Evolutionary conservation across 2,329 filamentous ascomycete genomes (phyloP), one percentile per base, ranked within the genome.

Genomic region (Acarospora socialis): DNA sequence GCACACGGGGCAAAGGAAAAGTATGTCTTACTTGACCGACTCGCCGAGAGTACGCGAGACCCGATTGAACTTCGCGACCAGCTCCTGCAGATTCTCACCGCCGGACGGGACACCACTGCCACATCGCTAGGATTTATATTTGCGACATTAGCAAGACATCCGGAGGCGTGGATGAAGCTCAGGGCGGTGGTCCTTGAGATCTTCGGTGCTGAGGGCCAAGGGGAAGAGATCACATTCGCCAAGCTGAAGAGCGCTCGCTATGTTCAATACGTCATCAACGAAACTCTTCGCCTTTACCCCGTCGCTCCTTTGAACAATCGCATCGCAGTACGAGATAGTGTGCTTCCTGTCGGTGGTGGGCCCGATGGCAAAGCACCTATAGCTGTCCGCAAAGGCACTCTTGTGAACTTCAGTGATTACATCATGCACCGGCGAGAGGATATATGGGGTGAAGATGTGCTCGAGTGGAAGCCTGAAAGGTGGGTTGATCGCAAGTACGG

Each of bases 371-470:
- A 56, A 2, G 56, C 64, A 25, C 79, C 78, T 0, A 48, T 87
- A 2, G 70, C 73, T 36, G 56, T 83, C 6, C 66, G 69, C 36
- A 77, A 80, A 51, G 71, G 76, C 46, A 73, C 73, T 1, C 54
- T 66, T 4, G 60, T 90, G 38, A 61, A 57, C 27, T 90, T 83
- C 60, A 73, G 65, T 28, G 65, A 77, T 0, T 66, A 82, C 33
- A 55, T 70, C 4, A 80, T 87, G 77, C 81, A 90, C 48, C 73
- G 81, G 2, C 70, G 78, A 9, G 52, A 50, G 22, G 63, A 68
- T 20, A 47, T 60, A 33, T 68, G 55, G 48, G 63, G 62, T 2
- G 31, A 45, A 0, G 63, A 67, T 28, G 60, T 60, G 1, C 52
- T 60, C 0, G 49, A 51, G 3, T 57, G 56, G 43, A 37, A 38